Evolutionary conservation across 2,329 filamentous ascomycete species (phyloP), one percentile per base, ranked within the genome.

Genomic region (Talaromyces sp.): DNA sequence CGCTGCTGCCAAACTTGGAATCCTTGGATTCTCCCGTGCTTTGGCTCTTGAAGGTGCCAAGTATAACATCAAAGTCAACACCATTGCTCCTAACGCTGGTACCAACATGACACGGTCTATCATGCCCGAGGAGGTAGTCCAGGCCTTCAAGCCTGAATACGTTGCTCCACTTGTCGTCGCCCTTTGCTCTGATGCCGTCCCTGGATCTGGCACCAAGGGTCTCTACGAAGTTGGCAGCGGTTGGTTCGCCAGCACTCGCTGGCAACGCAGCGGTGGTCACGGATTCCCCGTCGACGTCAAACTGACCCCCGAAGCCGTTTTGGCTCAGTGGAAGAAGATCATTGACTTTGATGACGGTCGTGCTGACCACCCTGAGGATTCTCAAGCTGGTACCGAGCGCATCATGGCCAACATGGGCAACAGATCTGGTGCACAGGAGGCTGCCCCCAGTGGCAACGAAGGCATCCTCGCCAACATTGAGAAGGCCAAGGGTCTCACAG

Each of bases 141-240:
- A 98, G 81, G 93, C 95, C 52, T 96, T 99, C 84, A 99, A 98
- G 87, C 95, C 95, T 62, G 93, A 98, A 73, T 98, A 96, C 78
- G 93, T 99, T 75, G 95, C 95, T 58, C 95, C 95, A 63, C 80
- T 98, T 41, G 93, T 99, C 56, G 86, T 93, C 59, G 86, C 93
- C 50, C 89, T 99, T 61, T 91, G 87, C 74, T 88, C 86, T 14
- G 95, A 99, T 80, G 90, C 91, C 79, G 87, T 92, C 58, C 93
- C 95, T 29, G 85, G 89, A 71, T 86, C 89, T 67, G 85, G 87
- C 17, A 97, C 92, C 61, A 93, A 93, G 65, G 89, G 88, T 58
- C 84, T 99, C 54, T 99, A 92, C 79, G 95, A 99, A 80, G 91
- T 93, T 68, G 95, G 95, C 70, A 95, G 90, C 73, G 95, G 93